These are phyloP conservation scores for Lepidium sativum DNA, from an alignment of 345 rosid genomes.

Conservation along the genomic window DNA sequence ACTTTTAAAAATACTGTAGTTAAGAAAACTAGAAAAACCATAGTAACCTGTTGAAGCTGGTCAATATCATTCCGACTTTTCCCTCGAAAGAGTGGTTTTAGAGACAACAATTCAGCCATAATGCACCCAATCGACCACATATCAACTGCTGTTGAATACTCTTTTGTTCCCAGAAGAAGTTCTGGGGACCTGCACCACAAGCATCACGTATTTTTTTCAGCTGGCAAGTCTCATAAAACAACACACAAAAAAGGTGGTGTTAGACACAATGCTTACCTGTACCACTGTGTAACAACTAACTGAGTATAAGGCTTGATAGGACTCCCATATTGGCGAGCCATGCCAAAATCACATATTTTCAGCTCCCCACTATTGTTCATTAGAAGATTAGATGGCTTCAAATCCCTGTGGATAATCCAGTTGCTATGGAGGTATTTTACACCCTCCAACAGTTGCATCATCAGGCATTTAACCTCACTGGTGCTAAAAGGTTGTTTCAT, in stretches of 20 bases:
- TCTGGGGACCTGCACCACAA: conserved; percentile 68
- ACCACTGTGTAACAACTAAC: conserved; percentile 75
- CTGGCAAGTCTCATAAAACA: background rate
- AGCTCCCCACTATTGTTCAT: conserved; percentile 69
- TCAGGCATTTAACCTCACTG: conserved; percentile 82
- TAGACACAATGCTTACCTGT: conserved; percentile 42
- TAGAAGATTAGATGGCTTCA: conserved; percentile 82
- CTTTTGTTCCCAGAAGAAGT: conserved; percentile 64
- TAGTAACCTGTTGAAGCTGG: conserved; percentile 63
- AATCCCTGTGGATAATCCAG: conserved; percentile 86
- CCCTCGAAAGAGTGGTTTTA: conserved; percentile 64
- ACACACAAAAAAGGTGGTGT: background rate
- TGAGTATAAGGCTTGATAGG: conserved; percentile 73
- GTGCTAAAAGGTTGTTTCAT: conserved; percentile 78
- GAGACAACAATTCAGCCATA: conserved; percentile 74
- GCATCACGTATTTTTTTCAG: background rate
- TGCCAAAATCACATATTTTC: conserved; percentile 78
- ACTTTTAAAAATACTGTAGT: background rate
- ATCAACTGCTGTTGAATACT: conserved; percentile 79
- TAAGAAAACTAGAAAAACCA: background rate
- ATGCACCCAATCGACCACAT: conserved; percentile 97
- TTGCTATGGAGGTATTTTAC: conserved; percentile 80
- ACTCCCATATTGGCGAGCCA: conserved; percentile 82
- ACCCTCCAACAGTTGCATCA: conserved; percentile 79
- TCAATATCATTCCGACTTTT: conserved; percentile 47